Evolutionary conservation across 345 rosid species (phyloP).

Genomic region (Citrus australasica): DNA sequence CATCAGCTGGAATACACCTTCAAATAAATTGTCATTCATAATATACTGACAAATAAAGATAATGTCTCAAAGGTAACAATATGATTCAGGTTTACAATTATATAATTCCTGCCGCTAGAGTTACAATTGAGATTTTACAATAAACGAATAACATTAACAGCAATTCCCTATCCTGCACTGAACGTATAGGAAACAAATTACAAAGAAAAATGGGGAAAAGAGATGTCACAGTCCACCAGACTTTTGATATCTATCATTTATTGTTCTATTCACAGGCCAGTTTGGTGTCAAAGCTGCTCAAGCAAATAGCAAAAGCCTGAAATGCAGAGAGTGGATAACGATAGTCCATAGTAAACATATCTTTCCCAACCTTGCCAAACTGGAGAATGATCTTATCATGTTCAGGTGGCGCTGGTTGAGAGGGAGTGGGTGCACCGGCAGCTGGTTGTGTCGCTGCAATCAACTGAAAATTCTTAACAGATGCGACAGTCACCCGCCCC

Average conservation of each 20-base stretch:
- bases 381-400: constrained; percentile 91
- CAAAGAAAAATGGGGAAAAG: not conserved
- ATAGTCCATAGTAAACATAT: constrained; percentile 98
- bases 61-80: not conserved
- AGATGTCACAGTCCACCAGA: not conserved
- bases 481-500: constrained; percentile 64
- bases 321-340: constrained; percentile 93
- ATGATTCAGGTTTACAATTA: constrained; percentile 1
- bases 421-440: constrained; percentile 34
- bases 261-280: constrained; percentile 86
- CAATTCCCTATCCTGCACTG: constrained; percentile 11
- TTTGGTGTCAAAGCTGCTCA: constrained; percentile 99
- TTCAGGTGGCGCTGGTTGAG: constrained; percentile 46
- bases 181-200: too few relatives aligned
- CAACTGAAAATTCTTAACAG: constrained; percentile 66
- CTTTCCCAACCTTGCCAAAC: constrained; percentile 95
- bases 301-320: constrained; percentile 95
- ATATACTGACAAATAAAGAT: not conserved
- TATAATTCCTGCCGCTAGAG: not conserved
- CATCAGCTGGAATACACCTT: not conserved
- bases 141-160: not conserved
- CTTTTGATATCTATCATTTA: not conserved
- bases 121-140: constrained; percentile 10
- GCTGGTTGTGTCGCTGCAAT: constrained; percentile 45
- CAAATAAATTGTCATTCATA: not conserved